Conservation (phyloP, 139 green algal genomes). For the Dunaliella primolecta region DNA sequence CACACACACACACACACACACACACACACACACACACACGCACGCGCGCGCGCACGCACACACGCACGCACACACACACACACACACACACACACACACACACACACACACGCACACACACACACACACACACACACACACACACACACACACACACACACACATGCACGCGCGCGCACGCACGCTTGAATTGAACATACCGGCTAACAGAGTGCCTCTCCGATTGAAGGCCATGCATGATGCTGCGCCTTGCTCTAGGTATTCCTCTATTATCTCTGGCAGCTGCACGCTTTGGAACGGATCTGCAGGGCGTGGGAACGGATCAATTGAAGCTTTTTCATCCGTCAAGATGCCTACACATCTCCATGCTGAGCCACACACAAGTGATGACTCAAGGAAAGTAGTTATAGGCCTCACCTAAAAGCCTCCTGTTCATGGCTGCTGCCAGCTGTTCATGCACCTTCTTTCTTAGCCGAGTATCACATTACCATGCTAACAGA, state of each 20-base stretch:
- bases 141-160: neutral
- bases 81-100: neutral
- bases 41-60: neutral
- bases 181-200: no score
- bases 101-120: no score
- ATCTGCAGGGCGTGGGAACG: no score
- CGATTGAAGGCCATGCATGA: slow-evolving; percentile 72
- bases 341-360: no score
- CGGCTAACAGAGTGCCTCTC: slow-evolving; percentile 72
- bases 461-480: no score
- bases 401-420: no score
- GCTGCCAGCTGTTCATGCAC: no score
- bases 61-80: slow-evolving; percentile 14
- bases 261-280: slow-evolving; percentile 73
- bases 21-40: neutral
- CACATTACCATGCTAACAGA: no score
- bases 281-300: slow-evolving; percentile 54
- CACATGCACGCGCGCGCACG: neutral
- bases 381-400: no score
- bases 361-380: no score
- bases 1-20: slow-evolving; percentile 13
- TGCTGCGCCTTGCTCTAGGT: slow-evolving; percentile 43
- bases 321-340: no score
- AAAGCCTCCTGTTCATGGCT: slow-evolving; percentile 9
- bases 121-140: slow-evolving; percentile 15